Base-by-base conservation (phyloP, 2,329 filamentous ascomycete species). In the Coniochaeta ligniaria region DNA sequence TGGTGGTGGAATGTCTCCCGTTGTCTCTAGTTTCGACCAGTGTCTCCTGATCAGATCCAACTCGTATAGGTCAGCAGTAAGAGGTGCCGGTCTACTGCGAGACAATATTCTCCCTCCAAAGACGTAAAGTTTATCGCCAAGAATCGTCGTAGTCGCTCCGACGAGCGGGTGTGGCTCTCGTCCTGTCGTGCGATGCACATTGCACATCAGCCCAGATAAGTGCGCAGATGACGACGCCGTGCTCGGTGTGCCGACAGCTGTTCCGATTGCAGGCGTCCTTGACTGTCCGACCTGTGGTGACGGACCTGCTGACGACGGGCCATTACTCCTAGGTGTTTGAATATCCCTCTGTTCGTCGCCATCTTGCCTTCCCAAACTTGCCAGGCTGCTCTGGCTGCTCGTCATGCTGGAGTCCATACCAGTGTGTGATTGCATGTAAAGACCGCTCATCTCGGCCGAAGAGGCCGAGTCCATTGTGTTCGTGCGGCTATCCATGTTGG, bases 61-160 rank as follows among this genome's bases (percentile, higher is more conserved):
- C 73, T 98, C 94, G 74, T 96, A 98, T 62, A 99, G 78, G 69
- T 97, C 92, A 6, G 92, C 89, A 0, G 93, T 97, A 63, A 99
- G 78, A 58, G 91, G 88, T 6, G 83, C 80, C 9, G 93, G 91
- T 60, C 91, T 86, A 64, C 87, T 94, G 66, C 92, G 81, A 16
- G 95, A 97, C 58, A 98, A 77, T 66, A 96, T 86, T 59, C 94
- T 84, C 8, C 95, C 95, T 55, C 95, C 95, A 77, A 98, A 99
- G 3, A 98, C 93, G 72, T 96, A 99, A 24, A 99, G 81, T 73
- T 96, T 97, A 74, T 99, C 95, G 31, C 94, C 95, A 1, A 99
- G 75, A 56, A 98, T 91, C 0, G 95, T 98, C 0, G 95, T 98
- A 0, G 95, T 97, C 6, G 95, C 94, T 35, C 95, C 95, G 0